These are phyloP conservation scores for Gracilaria domingensis DNA, from an alignment of 23 red algal genomes.

Conservation along the genomic window DNA sequence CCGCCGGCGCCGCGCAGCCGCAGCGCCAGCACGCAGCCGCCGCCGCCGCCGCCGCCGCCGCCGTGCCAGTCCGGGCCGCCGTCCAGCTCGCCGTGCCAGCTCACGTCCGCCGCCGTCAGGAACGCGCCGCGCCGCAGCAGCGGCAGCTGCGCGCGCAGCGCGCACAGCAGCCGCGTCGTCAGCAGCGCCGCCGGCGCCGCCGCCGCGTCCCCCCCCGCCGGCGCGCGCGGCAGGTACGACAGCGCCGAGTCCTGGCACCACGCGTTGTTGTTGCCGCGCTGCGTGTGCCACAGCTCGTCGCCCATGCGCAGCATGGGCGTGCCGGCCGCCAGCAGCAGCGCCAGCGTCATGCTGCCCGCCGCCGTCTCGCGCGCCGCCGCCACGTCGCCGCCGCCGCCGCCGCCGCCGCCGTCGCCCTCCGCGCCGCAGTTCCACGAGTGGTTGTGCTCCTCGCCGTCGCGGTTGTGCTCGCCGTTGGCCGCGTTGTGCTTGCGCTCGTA, in stretches of 20 bases:
- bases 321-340: slow-evolving; percentile 86
- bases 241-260: slow-evolving; percentile 96
- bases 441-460: slow-evolving; percentile 96
- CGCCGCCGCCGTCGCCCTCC: slow-evolving; percentile 85
- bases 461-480: slow-evolving; percentile 89
- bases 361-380: slow-evolving; percentile 48
- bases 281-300: slow-evolving; percentile 95
- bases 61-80: slow-evolving; percentile 74
- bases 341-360: slow-evolving; percentile 81
- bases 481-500: slow-evolving; percentile 97
- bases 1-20: not conserved
- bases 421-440: slow-evolving; percentile 94
- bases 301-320: slow-evolving; percentile 98
- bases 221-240: slow-evolving; percentile 77
- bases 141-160: slow-evolving; percentile 37
- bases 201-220: not conserved
- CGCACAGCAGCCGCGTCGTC: slow-evolving; percentile 58
- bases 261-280: slow-evolving; percentile 95
- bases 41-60: not conserved
- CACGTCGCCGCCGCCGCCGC: slow-evolving; percentile 38
- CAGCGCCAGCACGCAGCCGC: not conserved
- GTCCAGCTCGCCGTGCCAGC: slow-evolving; percentile 82
- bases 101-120: slow-evolving; percentile 61
- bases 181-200: slow-evolving; percentile 57
- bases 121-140: slow-evolving; percentile 70